A percentile compares a stretch with the other conserved stretches of the same genome.
Conservation (phyloP, 1,284 basidiomycete genomes). For the Cerrena zonata region DNA sequence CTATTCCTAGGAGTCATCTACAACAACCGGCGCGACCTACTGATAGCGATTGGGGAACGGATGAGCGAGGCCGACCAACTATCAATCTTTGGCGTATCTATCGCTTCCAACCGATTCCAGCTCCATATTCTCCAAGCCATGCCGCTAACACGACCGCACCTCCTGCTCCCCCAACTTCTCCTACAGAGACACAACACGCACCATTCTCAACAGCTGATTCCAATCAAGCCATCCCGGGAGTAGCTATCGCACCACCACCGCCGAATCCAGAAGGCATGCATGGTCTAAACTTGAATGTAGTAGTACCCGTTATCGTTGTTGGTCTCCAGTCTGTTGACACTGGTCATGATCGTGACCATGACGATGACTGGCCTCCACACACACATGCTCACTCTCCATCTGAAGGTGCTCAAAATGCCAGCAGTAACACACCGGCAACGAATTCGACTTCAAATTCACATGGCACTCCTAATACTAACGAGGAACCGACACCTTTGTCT, state of each 20-base stretch:
- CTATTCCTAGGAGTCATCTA: slow-evolving; percentile 9
- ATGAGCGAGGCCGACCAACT: slow-evolving; percentile 31
- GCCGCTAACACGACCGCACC: slow-evolving; percentile 2
- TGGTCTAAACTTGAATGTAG: slow-evolving; percentile 37
- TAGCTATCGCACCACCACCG: slow-evolving; percentile 4
- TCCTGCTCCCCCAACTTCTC: slow-evolving; percentile 7
- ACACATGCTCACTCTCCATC: slow-evolving; percentile 6
- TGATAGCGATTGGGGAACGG: neutral
- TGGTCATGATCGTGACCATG: slow-evolving; percentile 25
- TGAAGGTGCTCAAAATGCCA: slow-evolving; percentile 1
- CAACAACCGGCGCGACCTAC: neutral
- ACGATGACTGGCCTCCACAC: slow-evolving; percentile 8
- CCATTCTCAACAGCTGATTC: slow-evolving; percentile 3
- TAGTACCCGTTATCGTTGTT: slow-evolving; percentile 76
- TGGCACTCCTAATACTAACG: neutral
- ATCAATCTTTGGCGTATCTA: slow-evolving; percentile 80
- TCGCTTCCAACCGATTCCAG: slow-evolving; percentile 63
- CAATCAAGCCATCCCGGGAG: slow-evolving; percentile 2
- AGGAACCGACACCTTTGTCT: neutral
- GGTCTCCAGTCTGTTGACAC: slow-evolving; percentile 68
- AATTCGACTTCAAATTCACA: too few relatives aligned
- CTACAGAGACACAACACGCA: slow-evolving; percentile 7
- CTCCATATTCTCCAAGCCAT: slow-evolving; percentile 13
- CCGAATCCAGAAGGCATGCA: slow-evolving; percentile 11
- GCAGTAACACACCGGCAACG: too few relatives aligned